Evolutionary conservation across 176 grass and related monocot genomes (phyloP), one percentile per base, ranked within the genome.

Genomic region (Rhynchospora pubera): DNA sequence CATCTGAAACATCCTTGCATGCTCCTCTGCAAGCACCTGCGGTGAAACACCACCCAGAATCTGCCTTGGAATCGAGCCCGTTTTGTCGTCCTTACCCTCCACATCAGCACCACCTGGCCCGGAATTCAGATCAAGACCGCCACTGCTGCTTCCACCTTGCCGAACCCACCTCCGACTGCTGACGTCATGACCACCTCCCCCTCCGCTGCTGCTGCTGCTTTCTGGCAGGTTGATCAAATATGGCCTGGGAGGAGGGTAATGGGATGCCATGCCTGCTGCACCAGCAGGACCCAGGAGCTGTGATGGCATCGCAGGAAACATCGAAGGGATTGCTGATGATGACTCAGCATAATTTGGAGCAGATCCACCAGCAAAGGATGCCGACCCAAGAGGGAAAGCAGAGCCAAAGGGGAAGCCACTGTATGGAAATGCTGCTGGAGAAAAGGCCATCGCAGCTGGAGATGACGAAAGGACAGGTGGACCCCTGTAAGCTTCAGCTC

Each of bases 221-320:
- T 97, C 91, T 55, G 89, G 81, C 76, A 93, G 87, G 86, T 78
- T 93, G 47, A 93, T 91, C n/a, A 90, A 76, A 85, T 90, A 93
- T 30, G 87, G 87, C 78, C 91, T 90, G 39, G 83, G 62, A 81
- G 84, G 79, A 5, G 59, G 79, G 7, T 66, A 91, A 71, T 91
- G 89, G 26, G 87, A 82, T 62, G 94, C 82, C 34, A 82, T 65
- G 23, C 60, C 61, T 2, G 86, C 79, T 32, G 77, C 61, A 46
- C 87, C 86, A 48, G 87, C 1, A 86, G 91, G 79, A 14, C 89
- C 91, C 74, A 86, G 65, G 56, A 97, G 47, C 16, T 83, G 13
- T 0, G 85, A 82, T 13, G 93, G 26, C 81, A 90, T 85, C 30
- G 72, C 15, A 78, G 89, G 80, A 60, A 88, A 91, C 85, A 84